Conservation (phyloP, 139 green algal genomes). For the Tetradesmus obliquus region DNA sequence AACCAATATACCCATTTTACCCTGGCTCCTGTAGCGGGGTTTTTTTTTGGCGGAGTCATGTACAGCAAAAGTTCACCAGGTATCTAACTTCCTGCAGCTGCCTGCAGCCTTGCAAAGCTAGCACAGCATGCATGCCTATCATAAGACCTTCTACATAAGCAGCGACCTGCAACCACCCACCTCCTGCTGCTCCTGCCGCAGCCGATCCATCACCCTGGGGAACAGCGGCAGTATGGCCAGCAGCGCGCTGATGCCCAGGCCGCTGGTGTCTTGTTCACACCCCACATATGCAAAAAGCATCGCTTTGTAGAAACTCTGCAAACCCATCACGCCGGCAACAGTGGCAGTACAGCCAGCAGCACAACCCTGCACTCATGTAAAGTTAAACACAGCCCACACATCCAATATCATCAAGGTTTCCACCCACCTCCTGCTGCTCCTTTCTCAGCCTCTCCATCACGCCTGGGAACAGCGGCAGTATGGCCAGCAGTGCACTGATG, state of each 20-base stretch:
- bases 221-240: constrained; percentile 34
- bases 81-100: too few species aligned
- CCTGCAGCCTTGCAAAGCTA: too few species aligned
- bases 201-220: neutral
- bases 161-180: neutral
- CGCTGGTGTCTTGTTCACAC: constrained; percentile 18
- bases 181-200: constrained; percentile 37
- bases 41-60: neutral
- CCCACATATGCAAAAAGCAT: too few species aligned
- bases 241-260: constrained; percentile 21
- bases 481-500: constrained; percentile 18
- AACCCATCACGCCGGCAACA: neutral
- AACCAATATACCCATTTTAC: too few species aligned
- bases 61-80: too few species aligned
- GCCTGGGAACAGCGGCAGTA: constrained; percentile 22
- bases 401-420: neutral
- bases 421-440: constrained; percentile 28
- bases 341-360: neutral
- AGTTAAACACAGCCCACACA: too few species aligned
- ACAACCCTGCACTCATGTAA: neutral
- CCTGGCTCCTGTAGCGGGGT: too few species aligned
- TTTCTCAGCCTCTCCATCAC: constrained; percentile 21
- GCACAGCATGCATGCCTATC: too few species aligned
- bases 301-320: too few species aligned
- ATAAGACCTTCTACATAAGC: too few species aligned